phyloP scores from a whole-genome alignment of 495 filamentous ascomycete genomes.

The Friedmanniomyces simplex region DNA sequence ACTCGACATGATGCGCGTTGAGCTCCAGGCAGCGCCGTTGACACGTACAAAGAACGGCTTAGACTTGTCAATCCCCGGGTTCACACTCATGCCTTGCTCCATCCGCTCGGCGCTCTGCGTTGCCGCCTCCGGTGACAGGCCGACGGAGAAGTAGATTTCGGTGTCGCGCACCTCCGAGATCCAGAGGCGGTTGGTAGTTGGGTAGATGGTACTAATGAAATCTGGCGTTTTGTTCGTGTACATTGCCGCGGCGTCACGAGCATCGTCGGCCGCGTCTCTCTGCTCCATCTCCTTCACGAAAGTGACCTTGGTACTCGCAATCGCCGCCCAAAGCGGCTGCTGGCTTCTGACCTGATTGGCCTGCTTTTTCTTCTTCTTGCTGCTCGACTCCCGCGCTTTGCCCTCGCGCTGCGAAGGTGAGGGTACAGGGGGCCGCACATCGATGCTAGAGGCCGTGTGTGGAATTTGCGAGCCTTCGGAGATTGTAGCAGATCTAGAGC shows the following conservation, averaged over 20 bases:
- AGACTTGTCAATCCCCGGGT: constrained; percentile 42
- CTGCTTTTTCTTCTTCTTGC: constrained; percentile 80
- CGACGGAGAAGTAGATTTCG: constrained; percentile 62
- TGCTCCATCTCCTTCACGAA: constrained; percentile 88
- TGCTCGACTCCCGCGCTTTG: constrained; percentile 46
- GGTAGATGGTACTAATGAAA: constrained; percentile 39
- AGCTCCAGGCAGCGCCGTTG: constrained; percentile 82
- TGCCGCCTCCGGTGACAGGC: constrained; percentile 16
- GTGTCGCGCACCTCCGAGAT: constrained; percentile 74
- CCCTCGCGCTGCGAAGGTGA: constrained; percentile 40
- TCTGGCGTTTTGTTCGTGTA: constrained; percentile 34
- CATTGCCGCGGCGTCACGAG: constrained; percentile 60
- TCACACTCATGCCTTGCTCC: constrained; percentile 16
- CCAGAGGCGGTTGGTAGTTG: constrained; percentile 75
- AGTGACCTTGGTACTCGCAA: constrained; percentile 89
- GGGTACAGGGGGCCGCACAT: constrained; percentile 41
- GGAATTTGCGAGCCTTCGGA: constrained; percentile 34
- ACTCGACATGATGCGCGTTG: constrained; percentile 48
- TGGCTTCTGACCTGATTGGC: constrained; percentile 78
- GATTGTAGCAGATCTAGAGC: neutral
- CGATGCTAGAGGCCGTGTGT: constrained; percentile 39
- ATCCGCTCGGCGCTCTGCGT: neutral
- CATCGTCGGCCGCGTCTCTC: constrained; percentile 65
- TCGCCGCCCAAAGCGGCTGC: constrained; percentile 88
- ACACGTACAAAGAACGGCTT: constrained; percentile 82